Base-by-base conservation (phyloP, 208 protist genomes). In the Phytomonas francai region DNA sequence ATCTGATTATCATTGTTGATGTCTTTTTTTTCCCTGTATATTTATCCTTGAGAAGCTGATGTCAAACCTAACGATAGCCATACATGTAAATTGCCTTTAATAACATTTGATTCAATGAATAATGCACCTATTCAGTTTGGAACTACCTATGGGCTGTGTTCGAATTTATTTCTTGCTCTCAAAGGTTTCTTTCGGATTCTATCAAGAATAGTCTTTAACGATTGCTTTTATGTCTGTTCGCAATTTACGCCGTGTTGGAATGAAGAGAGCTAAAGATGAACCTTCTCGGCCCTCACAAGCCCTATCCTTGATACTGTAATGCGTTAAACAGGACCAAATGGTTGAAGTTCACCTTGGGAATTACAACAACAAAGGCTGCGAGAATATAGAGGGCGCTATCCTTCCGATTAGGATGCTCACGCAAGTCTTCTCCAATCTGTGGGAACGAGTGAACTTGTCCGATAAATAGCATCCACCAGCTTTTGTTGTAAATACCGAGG, bases 151-250 rank as follows among this genome's bases (percentile, higher is more conserved):
- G n/a, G n/a, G n/a, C n/a, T n/a, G n/a, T n/a, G n/a, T n/a, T n/a
- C n/a, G n/a, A n/a, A n/a, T n/a, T n/a, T n/a, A n/a, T n/a, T n/a
- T n/a, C n/a, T n/a, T n/a, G n/a, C n/a, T n/a, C n/a, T n/a, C n/a
- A n/a, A n/a, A n/a, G n/a, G n/a, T n/a, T n/a, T n/a, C 76, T 96
- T 3, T 98, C 98, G 7, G 97, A 99, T 0, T 99, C 97, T 1
- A 97, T 99, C 31, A 98, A 97, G 77, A 98, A 98, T 12, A 98
- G 99, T 76, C 98, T 99, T 72, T 98, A 99, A 78, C 98, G 98
- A 8, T 98, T 99, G 89, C 99, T 99, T 62, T 92, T 91, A 61
- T 98, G 99, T 79, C 83, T 99, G 12, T 82, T 98, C 27, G 83
- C 98, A 33, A 81, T 99, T 19, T 98, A 99, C 77, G 73, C 96